These are phyloP conservation scores for Pseudonectria foliicola DNA, from an alignment of 2,329 filamentous ascomycete genomes.

Conservation along the genomic window DNA sequence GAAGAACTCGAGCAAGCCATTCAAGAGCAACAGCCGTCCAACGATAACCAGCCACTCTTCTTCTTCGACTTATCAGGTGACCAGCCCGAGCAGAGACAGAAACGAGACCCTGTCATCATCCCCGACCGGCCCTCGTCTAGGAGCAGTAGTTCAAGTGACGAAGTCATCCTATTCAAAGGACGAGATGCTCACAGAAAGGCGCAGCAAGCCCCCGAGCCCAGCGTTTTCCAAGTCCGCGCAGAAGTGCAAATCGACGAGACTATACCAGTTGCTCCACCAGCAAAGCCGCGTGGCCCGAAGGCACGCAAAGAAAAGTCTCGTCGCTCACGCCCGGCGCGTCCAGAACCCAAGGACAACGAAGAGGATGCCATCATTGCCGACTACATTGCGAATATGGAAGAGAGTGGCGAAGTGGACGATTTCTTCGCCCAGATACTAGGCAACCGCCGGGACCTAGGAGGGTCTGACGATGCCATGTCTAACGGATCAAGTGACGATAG, in stretches of 20 bases:
- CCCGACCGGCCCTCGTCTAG: conserved; percentile 15
- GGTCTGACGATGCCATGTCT: conserved; percentile 16
- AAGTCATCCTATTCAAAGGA: conserved; percentile 63
- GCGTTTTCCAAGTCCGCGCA: conserved; percentile 22
- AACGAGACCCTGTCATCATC: conserved; percentile 2
- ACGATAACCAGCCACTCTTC: conserved; percentile 19
- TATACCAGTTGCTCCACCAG: conserved; percentile 2
- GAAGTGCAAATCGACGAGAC: conserved; percentile 25
- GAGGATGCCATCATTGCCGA: conserved; percentile 57
- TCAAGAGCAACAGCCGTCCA: conserved; percentile 3
- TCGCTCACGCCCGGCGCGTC: conserved; percentile 13
- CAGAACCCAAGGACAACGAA: conserved; percentile 18
- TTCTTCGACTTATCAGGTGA: conserved; percentile 33
- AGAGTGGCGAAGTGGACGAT: conserved; percentile 50
- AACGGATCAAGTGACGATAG: conserved; percentile 2
- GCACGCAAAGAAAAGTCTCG: conserved; percentile 12
- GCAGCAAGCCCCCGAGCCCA: conserved; percentile 11
- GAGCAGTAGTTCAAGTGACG: conserved; percentile 46
- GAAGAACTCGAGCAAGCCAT: conserved; percentile 16
- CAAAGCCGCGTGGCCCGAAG: conserved; percentile 2
- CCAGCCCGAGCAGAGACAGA: conserved; percentile 1
- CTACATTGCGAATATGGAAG: conserved; percentile 61
- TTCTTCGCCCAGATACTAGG: conserved; percentile 56
- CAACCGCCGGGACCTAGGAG: conserved; percentile 20
- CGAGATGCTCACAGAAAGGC: conserved; percentile 30